Conservation (phyloP, 306 rosid genomes). For the Pueraria montana region DNA sequence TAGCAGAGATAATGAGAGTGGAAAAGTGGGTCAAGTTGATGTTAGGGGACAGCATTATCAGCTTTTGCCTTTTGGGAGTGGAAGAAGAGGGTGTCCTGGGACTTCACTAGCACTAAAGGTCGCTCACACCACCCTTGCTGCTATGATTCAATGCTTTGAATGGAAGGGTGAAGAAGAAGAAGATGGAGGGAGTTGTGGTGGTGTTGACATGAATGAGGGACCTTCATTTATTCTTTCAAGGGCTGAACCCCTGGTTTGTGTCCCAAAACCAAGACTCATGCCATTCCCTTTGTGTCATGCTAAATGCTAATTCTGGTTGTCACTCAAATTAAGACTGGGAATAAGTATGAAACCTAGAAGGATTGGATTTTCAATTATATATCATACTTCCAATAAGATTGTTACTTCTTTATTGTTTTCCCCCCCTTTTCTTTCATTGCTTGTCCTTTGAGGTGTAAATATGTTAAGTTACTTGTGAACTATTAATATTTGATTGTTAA, state of each 20-base stretch:
- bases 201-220: constrained; percentile 68
- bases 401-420: too few species aligned
- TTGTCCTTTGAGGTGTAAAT: too few species aligned
- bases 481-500: too few species aligned
- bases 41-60: constrained; percentile 72
- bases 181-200: constrained; percentile 37
- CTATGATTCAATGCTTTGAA: constrained; percentile 80
- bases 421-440: too few species aligned
- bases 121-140: constrained; percentile 64
- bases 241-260: constrained; percentile 63
- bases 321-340: neutral
- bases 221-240: constrained; percentile 66
- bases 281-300: constrained; percentile 32
- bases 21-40: constrained; percentile 46
- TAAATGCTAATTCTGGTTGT: neutral
- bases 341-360: neutral
- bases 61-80: constrained; percentile 81
- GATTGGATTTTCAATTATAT: neutral
- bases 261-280: constrained; percentile 49
- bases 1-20: constrained; percentile 45
- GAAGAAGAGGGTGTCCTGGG: constrained; percentile 84
- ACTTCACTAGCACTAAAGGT: constrained; percentile 65
- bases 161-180: constrained; percentile 52
- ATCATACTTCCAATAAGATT: neutral
- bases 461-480: too few species aligned